Conservation (phyloP, 495 filamentous ascomycete genomes). For the Durotheca rogersii region DNA sequence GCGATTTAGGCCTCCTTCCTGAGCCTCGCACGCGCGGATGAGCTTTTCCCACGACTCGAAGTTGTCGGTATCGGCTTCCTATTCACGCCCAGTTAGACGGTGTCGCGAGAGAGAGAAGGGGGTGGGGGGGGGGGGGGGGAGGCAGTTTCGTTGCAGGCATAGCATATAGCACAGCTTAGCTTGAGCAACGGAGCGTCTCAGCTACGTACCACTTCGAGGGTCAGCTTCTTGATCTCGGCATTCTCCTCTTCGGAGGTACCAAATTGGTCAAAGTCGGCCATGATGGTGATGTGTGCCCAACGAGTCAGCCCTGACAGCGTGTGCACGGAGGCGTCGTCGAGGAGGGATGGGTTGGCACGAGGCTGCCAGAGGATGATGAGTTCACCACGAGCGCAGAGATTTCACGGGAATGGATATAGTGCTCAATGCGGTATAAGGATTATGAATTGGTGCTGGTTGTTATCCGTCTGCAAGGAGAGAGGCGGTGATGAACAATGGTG, state of each 20-base stretch:
- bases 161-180: too few relatives aligned
- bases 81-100: conserved; percentile 11
- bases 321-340: conserved; percentile 4
- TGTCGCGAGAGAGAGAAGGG: too few relatives aligned
- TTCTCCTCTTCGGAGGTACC: conserved; percentile 83
- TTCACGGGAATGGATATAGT: background rate
- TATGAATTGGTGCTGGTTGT: conserved; percentile 2
- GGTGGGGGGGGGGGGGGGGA: too few relatives aligned
- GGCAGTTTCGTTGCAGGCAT: conserved; percentile 4
- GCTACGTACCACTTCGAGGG: conserved; percentile 70
- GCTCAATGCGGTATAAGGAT: conserved; percentile 3
- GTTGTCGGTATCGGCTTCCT: conserved; percentile 80
- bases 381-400: conserved; percentile 4
- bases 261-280: conserved; percentile 58
- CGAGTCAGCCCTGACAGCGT: too few relatives aligned
- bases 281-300: conserved; percentile 11
- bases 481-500: conserved; percentile 3
- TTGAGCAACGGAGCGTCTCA: background rate
- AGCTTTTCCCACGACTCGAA: conserved; percentile 96
- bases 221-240: conserved; percentile 76
- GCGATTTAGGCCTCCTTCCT: conserved; percentile 91
- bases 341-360: conserved; percentile 3
- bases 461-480: background rate
- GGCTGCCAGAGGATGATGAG: conserved; percentile 14
- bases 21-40: conserved; percentile 73